Evolutionary conservation across 2,329 filamentous ascomycete genomes (phyloP), one percentile per base, ranked within the genome.

Genomic region (Myriosclerotinia duriaeana): DNA sequence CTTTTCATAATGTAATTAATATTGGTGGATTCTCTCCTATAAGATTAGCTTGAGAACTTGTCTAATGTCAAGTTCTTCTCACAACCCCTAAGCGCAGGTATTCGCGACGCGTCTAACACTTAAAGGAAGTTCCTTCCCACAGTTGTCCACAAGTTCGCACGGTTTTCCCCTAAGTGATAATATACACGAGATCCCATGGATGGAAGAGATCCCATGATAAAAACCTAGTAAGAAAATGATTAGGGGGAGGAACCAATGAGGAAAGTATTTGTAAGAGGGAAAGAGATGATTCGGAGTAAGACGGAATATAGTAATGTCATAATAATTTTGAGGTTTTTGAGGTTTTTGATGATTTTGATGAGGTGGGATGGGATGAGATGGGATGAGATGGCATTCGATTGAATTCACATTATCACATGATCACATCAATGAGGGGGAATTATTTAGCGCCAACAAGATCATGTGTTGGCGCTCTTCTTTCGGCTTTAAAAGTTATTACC

Each of bases 161-260:
- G 7, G 15, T 20, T 62, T 64, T 68, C 71, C 68, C 64, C 65
- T 72, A 73, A 73, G 69, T 70, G 68, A 69, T 68, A 71, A 67
- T 68, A 53, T 73, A 71, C 69, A 70, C 53, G 69, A 66, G 64
- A 36, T 42, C n/a, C n/a, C n/a, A n/a, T n/a, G n/a, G n/a, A n/a
- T n/a, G n/a, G 48, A 26, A 61, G 30, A 46, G 50, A 55, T 63
- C 52, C 59, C 52, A 64, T 64, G 62, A 64, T 48, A 50, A 56
- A 38, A 26, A 34, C 30, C 30, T 5, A 34, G 30, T 7, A 20
- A 40, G 34, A 11, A 36, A 34, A 58, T 56, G 36, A 64, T 5
- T 2, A 5, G 5, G 30, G 30, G 62, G 14, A 12, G 34, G n/a
- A 50, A 17, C 59, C 34, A 62, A 62, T 62, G n/a, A 42, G 59